Evolutionary conservation across 164 flowering plant species (phyloP), one percentile per base, ranked within the genome.

Genomic region (Paratinospora sagittata): DNA sequence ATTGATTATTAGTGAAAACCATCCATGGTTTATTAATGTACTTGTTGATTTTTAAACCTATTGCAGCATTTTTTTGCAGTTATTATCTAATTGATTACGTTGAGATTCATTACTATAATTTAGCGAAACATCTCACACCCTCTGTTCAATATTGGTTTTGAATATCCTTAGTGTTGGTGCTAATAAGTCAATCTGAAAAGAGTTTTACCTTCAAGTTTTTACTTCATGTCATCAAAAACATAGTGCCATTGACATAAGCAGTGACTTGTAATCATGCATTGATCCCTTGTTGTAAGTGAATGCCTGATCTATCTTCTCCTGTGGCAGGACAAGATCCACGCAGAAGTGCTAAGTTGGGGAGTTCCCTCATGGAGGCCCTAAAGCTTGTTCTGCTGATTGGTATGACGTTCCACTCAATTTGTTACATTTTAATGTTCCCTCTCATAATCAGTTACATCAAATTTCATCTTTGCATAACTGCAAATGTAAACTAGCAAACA

Each of bases 341-440:
- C 16, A 84, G 69, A 75, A 82, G 68, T 74, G 72, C 64, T 63
- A 86, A 78, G 71, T 57, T 92, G 63, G 88, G 75, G 55, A 80
- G 69, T 67, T 72, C 86, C 72, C 89, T 95, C 23, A 77, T 82
- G 3, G 94, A 89, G 73, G 97, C 97, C 39, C 73, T 95, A 75
- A 95, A 95, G 83, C 89, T 95, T 75, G 90, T 95, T 71, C 64
- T 90, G 75, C 77, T 95, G 65, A 88, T 95, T 77, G 99, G 99
- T 95, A 81, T 62, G 71, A 52, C 47, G 60, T 30, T 69, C 63
- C 63, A 17, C 52, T 7, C 65, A 36, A n/a, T 17, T 37, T 39
- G 17, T 65, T 49, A 14, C 64, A 16, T 30, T 19, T 64, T 36
- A 13, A 33, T 64, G 11, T 33, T 64, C 3, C 67, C 23, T 64